These are phyloP conservation scores for Dissophora ornata DNA, from an alignment of 192 early-diverging fungal species.

Conservation along the genomic window DNA sequence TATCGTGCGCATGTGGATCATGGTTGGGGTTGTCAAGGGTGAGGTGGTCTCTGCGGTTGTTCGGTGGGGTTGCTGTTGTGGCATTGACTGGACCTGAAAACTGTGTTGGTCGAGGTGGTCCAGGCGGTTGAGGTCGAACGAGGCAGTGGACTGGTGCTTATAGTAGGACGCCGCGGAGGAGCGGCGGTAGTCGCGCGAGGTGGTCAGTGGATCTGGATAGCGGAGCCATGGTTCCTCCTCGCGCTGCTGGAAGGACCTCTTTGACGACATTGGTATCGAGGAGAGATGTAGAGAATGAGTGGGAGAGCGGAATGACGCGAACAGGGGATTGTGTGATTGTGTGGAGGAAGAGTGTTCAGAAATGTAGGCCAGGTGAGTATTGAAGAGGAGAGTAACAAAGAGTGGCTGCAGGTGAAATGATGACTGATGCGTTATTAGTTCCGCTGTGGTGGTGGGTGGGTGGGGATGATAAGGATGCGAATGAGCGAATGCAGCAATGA, in stretches of 20 bases:
- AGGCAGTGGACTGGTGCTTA: slow-evolving; percentile 1
- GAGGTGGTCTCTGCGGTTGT: not conserved
- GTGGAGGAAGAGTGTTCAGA: too few species aligned
- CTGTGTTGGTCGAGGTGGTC: not conserved
- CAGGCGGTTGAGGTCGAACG: not conserved
- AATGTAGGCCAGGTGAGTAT: too few species aligned
- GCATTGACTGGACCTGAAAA: not conserved
- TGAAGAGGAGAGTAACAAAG: too few species aligned
- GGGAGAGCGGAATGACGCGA: not conserved
- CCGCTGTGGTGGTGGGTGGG: too few species aligned
- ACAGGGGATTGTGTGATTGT: too few species aligned
- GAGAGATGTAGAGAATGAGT: not conserved
- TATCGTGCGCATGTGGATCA: slow-evolving; percentile 25
- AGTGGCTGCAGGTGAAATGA: too few species aligned
- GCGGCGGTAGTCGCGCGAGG: slow-evolving; percentile 19
- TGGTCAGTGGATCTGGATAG: slow-evolving; percentile 9
- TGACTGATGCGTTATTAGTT: too few species aligned
- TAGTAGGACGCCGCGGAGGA: slow-evolving; percentile 2
- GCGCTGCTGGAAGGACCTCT: slow-evolving; percentile 28
- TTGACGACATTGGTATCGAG: slow-evolving; percentile 19
- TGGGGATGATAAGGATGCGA: too few species aligned
- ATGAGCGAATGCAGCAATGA: not conserved
- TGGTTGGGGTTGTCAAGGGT: not conserved
- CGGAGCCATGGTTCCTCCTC: slow-evolving; percentile 47
- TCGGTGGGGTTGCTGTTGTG: slow-evolving; percentile 10